A percentile compares a stretch with the other conserved stretches of the same genome.
Conservation (phyloP, 768 basidiomycete genomes). For the Lactifluus subvellereus region DNA sequence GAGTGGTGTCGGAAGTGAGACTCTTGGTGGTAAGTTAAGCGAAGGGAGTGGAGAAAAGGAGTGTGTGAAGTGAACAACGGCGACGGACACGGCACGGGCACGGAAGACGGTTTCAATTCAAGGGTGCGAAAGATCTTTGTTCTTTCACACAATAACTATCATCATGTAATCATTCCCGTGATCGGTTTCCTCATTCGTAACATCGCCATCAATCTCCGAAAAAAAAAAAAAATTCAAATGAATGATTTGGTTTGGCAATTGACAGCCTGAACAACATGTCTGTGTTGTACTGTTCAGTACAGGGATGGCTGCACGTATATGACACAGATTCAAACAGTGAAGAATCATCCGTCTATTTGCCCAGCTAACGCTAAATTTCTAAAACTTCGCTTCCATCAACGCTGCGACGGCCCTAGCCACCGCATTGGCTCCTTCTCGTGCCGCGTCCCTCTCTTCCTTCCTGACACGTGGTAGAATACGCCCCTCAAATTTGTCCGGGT, state of each 20-base stretch:
- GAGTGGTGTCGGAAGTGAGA: not conserved
- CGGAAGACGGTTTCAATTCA: too few relatives aligned
- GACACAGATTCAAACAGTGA: too few relatives aligned
- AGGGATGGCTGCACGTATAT: too few relatives aligned
- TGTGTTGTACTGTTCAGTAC: too few relatives aligned
- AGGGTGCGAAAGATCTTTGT: not conserved
- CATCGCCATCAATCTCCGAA: not conserved
- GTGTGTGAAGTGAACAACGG: too few relatives aligned
- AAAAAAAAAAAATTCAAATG: too few relatives aligned
- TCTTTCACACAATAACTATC: not conserved
- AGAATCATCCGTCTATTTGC: too few relatives aligned
- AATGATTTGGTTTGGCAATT: too few relatives aligned
- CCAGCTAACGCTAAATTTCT: too few relatives aligned
- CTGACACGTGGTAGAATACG: constrained; percentile 52
- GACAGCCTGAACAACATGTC: too few relatives aligned
- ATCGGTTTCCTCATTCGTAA: too few relatives aligned
- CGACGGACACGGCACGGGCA: too few relatives aligned
- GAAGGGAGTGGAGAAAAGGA: not conserved
- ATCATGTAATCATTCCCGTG: not conserved
- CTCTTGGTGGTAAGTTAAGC: not conserved
- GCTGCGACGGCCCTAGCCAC: constrained; percentile 56
- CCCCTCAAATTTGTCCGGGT: constrained; percentile 69
- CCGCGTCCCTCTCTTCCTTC: constrained; percentile 42
- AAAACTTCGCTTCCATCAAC: constrained; percentile 35
- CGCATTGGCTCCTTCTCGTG: constrained; percentile 55